Percentiles rank a stretch among this genome's conserved stretches.
Evolutionary conservation across 2,329 filamentous ascomycete genomes (phyloP).

Genomic region (Sclerotinia glacialis): DNA sequence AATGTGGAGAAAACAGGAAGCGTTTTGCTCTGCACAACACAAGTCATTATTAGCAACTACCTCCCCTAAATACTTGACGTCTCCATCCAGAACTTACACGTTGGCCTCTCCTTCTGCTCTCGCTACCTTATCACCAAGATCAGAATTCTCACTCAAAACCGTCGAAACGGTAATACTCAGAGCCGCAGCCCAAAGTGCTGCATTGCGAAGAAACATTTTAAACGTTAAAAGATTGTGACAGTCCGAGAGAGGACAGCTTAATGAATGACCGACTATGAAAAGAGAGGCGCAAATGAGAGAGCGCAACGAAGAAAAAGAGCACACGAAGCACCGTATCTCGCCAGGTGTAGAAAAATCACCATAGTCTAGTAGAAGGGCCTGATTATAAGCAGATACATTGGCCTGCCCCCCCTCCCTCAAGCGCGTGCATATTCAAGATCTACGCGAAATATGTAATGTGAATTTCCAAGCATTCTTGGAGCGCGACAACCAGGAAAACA

Average conservation of each 20-base stretch:
- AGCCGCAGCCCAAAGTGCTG: slow-evolving; percentile 3
- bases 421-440: slow-evolving; percentile 1
- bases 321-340: not conserved
- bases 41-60: not conserved
- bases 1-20: not conserved
- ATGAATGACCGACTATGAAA: not conserved
- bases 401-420: not conserved
- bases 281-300: slow-evolving; percentile 5
- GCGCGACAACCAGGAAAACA: slow-evolving; percentile 8
- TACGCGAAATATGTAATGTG: slow-evolving; percentile 13
- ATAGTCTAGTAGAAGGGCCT: not conserved
- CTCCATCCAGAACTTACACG: not conserved
- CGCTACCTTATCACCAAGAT: not conserved
- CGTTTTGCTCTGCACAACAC: not conserved
- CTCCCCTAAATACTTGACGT: not conserved
- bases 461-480: slow-evolving; percentile 10
- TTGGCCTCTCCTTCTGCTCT: not conserved
- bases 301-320: not conserved
- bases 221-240: slow-evolving; percentile 4
- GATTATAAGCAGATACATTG: not conserved
- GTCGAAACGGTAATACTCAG: slow-evolving; percentile 2
- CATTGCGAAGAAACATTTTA: not conserved
- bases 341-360: not conserved
- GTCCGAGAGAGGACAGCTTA: not conserved
- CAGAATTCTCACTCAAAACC: slow-evolving; percentile 2